phyloP scores from a whole-genome alignment of 495 filamentous ascomycete genomes.

The Hypoxylon intermedium region DNA sequence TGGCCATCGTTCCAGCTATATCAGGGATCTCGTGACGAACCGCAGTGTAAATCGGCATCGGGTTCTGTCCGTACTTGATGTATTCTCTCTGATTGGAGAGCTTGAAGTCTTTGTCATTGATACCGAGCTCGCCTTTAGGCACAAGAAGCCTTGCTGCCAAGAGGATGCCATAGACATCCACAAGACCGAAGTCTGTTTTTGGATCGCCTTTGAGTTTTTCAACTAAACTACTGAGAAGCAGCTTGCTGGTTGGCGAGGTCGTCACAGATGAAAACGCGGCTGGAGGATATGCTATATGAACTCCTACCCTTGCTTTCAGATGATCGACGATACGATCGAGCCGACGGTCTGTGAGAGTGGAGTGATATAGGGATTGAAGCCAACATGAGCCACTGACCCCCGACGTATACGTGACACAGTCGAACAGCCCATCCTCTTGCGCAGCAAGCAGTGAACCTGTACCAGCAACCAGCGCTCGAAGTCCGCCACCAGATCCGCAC shows the following conservation, averaged over 20 bases:
- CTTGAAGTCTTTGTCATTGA: slow-evolving; percentile 81
- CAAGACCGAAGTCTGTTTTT: slow-evolving; percentile 81
- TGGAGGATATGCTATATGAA: slow-evolving; percentile 93
- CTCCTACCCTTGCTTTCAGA: slow-evolving; percentile 79
- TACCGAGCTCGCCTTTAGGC: slow-evolving; percentile 78
- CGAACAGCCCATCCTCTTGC: slow-evolving; percentile 84
- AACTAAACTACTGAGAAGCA: slow-evolving; percentile 82
- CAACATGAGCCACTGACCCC: slow-evolving; percentile 96
- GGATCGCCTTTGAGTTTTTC: slow-evolving; percentile 88
- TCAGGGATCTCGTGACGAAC: slow-evolving; percentile 95
- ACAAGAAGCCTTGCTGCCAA: slow-evolving; percentile 84
- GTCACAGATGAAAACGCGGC: slow-evolving; percentile 76
- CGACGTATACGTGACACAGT: slow-evolving; percentile 92
- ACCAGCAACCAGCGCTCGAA: slow-evolving; percentile 88
- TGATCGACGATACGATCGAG: slow-evolving; percentile 77
- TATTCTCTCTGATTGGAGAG: slow-evolving; percentile 81
- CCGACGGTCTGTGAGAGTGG: slow-evolving; percentile 71
- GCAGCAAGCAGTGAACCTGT: slow-evolving; percentile 82
- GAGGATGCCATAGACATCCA: slow-evolving; percentile 89
- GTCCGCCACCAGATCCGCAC: slow-evolving; percentile 89
- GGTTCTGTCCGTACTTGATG: slow-evolving; percentile 75
- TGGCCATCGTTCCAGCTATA: slow-evolving; percentile 51
- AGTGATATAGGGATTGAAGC: slow-evolving; percentile 89
- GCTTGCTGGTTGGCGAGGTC: slow-evolving; percentile 88
- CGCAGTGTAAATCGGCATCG: slow-evolving; percentile 91